Evolutionary conservation across 306 rosid genomes (phyloP).

Genomic region (Acacia melanoxylon): DNA sequence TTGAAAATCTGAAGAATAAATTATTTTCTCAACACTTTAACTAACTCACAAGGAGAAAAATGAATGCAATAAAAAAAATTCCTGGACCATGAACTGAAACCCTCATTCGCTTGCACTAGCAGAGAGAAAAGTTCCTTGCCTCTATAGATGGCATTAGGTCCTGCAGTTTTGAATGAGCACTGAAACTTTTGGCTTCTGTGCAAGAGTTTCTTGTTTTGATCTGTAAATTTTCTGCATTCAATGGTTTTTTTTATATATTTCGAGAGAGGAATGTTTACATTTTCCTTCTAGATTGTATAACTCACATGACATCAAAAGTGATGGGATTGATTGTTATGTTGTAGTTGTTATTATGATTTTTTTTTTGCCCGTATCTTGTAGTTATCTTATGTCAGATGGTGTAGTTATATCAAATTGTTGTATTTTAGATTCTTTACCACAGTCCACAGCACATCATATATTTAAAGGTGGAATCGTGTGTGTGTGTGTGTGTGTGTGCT

Average conservation of each 20-base stretch:
- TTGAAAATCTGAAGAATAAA: neutral
- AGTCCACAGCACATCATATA: neutral
- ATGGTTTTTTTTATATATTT: neutral
- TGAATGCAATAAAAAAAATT: neutral
- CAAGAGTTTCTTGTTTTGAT: neutral
- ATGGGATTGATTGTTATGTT: neutral
- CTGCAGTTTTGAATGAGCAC: neutral
- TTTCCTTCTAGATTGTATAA: conserved; percentile 4
- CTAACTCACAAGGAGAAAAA: neutral
- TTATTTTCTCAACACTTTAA: neutral
- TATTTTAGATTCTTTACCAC: neutral
- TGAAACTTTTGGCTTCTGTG: neutral
- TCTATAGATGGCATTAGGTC: neutral
- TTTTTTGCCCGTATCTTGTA: neutral
- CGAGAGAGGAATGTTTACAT: neutral
- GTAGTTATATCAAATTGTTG: neutral
- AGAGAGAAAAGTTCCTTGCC: neutral
- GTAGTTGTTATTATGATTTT: neutral
- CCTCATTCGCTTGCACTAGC: neutral
- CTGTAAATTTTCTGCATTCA: neutral
- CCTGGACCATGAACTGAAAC: neutral
- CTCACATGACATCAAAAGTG: neutral
- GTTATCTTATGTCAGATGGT: neutral
- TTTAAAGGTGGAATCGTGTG: neutral
- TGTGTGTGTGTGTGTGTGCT: too few relatives aligned